Evolutionary conservation across 305 asterid genomes (phyloP), one percentile per base, ranked within the genome.

Genomic region (Fraxinus floribunda): DNA sequence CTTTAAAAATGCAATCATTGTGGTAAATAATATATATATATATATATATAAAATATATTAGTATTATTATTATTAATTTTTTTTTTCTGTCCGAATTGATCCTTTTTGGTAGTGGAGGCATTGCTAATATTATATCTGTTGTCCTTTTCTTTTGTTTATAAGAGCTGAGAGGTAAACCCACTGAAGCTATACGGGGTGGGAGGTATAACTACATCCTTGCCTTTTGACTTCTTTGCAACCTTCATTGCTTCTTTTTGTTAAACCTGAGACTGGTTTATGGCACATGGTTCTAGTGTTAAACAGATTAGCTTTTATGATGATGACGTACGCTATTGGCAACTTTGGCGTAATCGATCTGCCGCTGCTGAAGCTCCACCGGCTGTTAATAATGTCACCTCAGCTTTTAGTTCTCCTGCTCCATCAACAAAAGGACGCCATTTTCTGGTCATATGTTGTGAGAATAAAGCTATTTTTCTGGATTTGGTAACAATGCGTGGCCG

Each of bases 401-500:
- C 92, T 75, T 97, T 97, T 87, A 94, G 88, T 88, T 88, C 97
- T 64, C 99, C 96, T 78, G 98, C 96, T 66, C 93, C 98, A 79
- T 90, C 97, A 66, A 97, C 99, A 38, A 97, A 92, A 90, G 99
- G 99, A 75, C 92, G 98, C 29, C 99, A 97, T 91, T 97, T 94
- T 91, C 98, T 94, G 78, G 99, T 97, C 74, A 92, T 97, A 78
- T 97, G 99, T 64, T 97, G 99, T 85, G 98, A 93, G 90, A 97
- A 97, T 84, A 97, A 97, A 87, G 99, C 98, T 74, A 93, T 97
- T 77, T 97, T 97, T 87, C 90, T 97, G 26, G 99, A 97, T 87
- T 87, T 97, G 90, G 99, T 94, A 89, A 97, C 99, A 41, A 97
- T 97, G 99, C 94, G 97, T 49, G 99, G 99, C 84, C 95, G 98